Conservation (phyloP, 2,329 filamentous ascomycete species). For the Neocucurbitaria cava region DNA sequence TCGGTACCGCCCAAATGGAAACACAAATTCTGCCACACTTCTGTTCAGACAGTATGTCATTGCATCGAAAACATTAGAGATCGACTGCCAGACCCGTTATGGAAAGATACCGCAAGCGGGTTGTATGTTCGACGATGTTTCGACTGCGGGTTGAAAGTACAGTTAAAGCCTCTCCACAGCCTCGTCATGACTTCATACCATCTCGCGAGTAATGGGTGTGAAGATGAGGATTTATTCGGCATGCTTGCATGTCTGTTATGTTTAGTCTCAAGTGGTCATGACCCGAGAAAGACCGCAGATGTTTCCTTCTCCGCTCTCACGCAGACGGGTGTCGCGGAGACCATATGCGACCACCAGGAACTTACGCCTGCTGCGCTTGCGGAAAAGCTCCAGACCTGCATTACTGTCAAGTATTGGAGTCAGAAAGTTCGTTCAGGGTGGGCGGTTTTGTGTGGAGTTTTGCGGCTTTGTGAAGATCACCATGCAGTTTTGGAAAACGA, state of each 20-base stretch:
- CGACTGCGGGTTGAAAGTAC: constrained; percentile 42
- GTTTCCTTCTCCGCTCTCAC: constrained; percentile 24
- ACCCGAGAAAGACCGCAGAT: constrained; percentile 28
- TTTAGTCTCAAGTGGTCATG: constrained; percentile 36
- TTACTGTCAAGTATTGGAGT: neutral
- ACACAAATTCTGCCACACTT: constrained; percentile 56
- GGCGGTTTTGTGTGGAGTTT: constrained; percentile 26
- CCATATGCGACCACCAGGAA: constrained; percentile 28
- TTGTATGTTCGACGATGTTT: constrained; percentile 34
- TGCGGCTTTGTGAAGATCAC: constrained; percentile 16
- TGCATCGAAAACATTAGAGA: constrained; percentile 36
- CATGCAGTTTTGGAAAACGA: neutral
- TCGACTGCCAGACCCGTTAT: constrained; percentile 5
- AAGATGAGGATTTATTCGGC: constrained; percentile 51
- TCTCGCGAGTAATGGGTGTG: constrained; percentile 38
- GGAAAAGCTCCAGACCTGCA: neutral
- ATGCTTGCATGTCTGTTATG: constrained; percentile 47
- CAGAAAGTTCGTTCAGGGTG: constrained; percentile 22
- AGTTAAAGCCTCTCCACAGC: constrained; percentile 46
- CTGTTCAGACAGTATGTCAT: constrained; percentile 50
- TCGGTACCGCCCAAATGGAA: constrained; percentile 50
- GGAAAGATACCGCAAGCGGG: constrained; percentile 29
- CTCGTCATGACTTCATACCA: constrained; percentile 46
- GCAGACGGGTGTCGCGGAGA: constrained; percentile 1
- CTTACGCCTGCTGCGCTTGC: constrained; percentile 17